Conservation (phyloP, 805 yeast genomes). For the Nakazawaea pomicola region DNA sequence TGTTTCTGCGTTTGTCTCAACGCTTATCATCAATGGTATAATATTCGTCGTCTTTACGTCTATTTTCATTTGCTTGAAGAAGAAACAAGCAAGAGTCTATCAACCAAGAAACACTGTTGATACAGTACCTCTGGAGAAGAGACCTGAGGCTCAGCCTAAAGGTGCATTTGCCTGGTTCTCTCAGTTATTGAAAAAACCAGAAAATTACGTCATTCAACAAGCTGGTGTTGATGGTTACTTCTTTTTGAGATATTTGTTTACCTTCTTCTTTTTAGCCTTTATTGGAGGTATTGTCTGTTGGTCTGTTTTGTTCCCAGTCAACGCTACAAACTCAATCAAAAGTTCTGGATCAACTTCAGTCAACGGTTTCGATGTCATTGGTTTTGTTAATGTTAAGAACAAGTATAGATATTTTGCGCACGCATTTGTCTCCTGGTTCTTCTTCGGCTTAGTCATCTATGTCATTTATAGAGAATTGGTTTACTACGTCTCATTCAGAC, state of each 20-base stretch:
- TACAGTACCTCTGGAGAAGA: constrained; percentile 39
- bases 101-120: constrained; percentile 45
- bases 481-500: constrained; percentile 67
- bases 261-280: constrained; percentile 47
- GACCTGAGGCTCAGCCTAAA: constrained; percentile 36
- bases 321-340: constrained; percentile 62
- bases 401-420: constrained; percentile 70
- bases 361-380: constrained; percentile 57
- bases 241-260: constrained; percentile 58
- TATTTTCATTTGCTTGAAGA: constrained; percentile 36
- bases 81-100: constrained; percentile 42
- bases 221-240: constrained; percentile 75
- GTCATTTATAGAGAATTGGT: constrained; percentile 71
- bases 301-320: constrained; percentile 70
- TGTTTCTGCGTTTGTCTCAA: constrained; percentile 41
- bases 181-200: constrained; percentile 47
- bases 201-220: constrained; percentile 60
- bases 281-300: constrained; percentile 51
- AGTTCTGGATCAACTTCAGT: constrained; percentile 14
- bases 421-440: constrained; percentile 69
- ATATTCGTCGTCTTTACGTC: constrained; percentile 35
- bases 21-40: constrained; percentile 39
- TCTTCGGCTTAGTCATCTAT: constrained; percentile 61
- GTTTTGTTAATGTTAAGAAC: constrained; percentile 55
- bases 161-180: constrained; percentile 54